A percentile compares a stretch with the other conserved stretches of the same genome.
Evolutionary conservation across 2,329 filamentous ascomycete species (phyloP).

Genomic region (Cladosporium oxysporum): DNA sequence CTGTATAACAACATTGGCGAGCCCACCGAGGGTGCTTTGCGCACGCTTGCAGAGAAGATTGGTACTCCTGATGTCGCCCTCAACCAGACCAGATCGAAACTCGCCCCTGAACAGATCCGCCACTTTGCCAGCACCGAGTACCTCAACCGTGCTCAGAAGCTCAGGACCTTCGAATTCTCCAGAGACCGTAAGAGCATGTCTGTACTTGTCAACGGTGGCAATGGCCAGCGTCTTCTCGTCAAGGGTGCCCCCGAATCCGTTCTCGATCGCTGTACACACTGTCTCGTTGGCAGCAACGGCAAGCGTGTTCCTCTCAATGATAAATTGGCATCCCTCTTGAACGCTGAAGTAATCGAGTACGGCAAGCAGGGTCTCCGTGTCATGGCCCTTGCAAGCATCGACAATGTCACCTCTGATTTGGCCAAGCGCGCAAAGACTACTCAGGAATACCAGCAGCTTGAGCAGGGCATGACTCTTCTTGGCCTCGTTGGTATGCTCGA

Average conservation of each 20-base stretch:
- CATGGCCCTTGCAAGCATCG: conserved; percentile 85
- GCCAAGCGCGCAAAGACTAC: conserved; percentile 74
- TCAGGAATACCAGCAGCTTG: conserved; percentile 79
- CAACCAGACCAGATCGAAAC: conserved; percentile 54
- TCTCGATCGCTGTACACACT: conserved; percentile 85
- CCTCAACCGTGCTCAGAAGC: conserved; percentile 70
- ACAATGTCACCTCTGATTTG: conserved; percentile 70
- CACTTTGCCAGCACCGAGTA: conserved; percentile 85
- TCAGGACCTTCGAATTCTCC: conserved; percentile 95
- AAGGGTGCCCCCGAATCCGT: conserved; percentile 96
- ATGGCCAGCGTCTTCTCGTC: conserved; percentile 78
- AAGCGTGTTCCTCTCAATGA: conserved; percentile 72
- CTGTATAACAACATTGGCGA: conserved; percentile 85
- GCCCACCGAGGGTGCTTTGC: conserved; percentile 89
- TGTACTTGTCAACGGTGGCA: conserved; percentile 74
- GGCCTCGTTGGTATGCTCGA: conserved; percentile 96
- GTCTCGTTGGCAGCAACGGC: conserved; percentile 74
- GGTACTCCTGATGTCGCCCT: conserved; percentile 70
- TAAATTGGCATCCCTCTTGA: conserved; percentile 68
- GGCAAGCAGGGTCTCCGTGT: conserved; percentile 91
- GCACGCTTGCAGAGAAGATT: conserved; percentile 90
- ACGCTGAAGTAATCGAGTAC: conserved; percentile 82
- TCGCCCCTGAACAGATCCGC: conserved; percentile 61
- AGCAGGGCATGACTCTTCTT: conserved; percentile 91
- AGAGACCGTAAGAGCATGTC: conserved; percentile 99